These are phyloP conservation scores for Tremellales sp. DNA, from an alignment of 1,284 basidiomycete genomes.

Conservation along the genomic window DNA sequence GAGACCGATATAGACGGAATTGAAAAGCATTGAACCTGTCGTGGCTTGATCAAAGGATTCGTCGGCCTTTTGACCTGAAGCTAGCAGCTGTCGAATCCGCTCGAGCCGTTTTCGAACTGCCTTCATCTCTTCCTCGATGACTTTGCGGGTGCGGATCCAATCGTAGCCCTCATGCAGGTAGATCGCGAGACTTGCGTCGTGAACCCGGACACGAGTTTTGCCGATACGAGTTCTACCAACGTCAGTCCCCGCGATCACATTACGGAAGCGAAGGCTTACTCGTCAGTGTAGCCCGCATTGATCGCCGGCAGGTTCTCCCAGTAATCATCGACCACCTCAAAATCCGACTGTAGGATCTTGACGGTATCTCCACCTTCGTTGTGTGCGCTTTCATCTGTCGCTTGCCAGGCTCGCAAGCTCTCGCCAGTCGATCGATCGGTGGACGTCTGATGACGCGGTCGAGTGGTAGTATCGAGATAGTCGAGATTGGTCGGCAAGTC, in stretches of 20 bases:
- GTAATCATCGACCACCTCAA: constrained; percentile 65
- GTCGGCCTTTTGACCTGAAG: constrained; percentile 83
- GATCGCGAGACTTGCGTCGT: constrained; percentile 61
- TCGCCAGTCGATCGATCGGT: constrained; percentile 60
- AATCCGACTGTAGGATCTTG: constrained; percentile 62
- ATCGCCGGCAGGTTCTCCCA: constrained; percentile 58
- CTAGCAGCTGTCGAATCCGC: constrained; percentile 90
- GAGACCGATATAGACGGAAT: constrained; percentile 86
- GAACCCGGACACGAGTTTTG: constrained; percentile 53
- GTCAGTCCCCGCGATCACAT: neutral
- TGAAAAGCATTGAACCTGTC: constrained; percentile 67
- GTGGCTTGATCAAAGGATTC: constrained; percentile 70
- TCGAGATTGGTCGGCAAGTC: constrained; percentile 84
- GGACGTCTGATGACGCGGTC: constrained; percentile 49
- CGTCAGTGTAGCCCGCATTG: constrained; percentile 46
- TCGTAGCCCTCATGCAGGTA: constrained; percentile 90
- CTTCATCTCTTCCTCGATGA: constrained; percentile 82
- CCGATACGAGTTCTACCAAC: constrained; percentile 18
- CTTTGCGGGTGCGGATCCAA: constrained; percentile 77
- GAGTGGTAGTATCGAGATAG: constrained; percentile 70
- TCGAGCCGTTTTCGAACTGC: constrained; percentile 80
- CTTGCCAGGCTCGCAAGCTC: constrained; percentile 40
- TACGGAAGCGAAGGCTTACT: constrained; percentile 18
- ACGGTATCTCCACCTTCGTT: constrained; percentile 72
- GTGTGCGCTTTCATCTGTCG: constrained; percentile 21